Evolutionary conservation across 2,329 filamentous ascomycete species (phyloP), one percentile per base, ranked within the genome.

Genomic region (Ophiostoma triangulosporum): DNA sequence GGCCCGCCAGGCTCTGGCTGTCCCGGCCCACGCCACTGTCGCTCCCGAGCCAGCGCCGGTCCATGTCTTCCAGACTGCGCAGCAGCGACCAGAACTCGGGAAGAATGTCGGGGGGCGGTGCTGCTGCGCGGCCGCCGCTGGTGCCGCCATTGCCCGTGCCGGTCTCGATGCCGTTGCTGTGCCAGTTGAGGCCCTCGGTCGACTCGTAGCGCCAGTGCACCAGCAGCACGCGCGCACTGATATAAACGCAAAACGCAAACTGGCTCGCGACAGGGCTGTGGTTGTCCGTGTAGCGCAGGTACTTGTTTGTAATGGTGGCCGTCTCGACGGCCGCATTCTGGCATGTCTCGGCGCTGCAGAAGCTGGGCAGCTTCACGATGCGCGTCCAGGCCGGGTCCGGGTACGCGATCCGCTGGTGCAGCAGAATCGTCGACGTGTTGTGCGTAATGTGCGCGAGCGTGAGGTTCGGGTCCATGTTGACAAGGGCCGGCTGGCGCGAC

Each of bases 361-460:
- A 60, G 49, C 66, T 73, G 0, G 73, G 73, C 6, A 75, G 57
- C 52, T 64, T 63, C 3, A 67, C 63, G 51, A 62, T 56, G 60
- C 52, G 51, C 45, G 58, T 60, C 65, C 64, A 65, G 1, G 40
- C 59, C 0, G 57, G 56, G 1, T 60, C 62, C 0, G 70, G 71
- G 45, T 72, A 75, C 0, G 72, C 73, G 36, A 76, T 73, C 6
- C 64, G 63, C 43, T 76, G 73, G 52, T 75, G 73, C 0, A 76
- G 61, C 0, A 75, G 62, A 24, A 76, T 73, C 63, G 73, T 73
- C 0, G 72, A 72, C 0, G 71, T 69, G 52, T 75, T 75, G 48
- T 75, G 73, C 0, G 71, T 75, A 9, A 73, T 64, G 32, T 76
- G 72, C 0, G 73, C 72, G 0, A 75, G 59, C 0, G 73, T 74